Base-by-base conservation (phyloP, 352 stramenopile genomes). In the Pythium utonaiense region DNA sequence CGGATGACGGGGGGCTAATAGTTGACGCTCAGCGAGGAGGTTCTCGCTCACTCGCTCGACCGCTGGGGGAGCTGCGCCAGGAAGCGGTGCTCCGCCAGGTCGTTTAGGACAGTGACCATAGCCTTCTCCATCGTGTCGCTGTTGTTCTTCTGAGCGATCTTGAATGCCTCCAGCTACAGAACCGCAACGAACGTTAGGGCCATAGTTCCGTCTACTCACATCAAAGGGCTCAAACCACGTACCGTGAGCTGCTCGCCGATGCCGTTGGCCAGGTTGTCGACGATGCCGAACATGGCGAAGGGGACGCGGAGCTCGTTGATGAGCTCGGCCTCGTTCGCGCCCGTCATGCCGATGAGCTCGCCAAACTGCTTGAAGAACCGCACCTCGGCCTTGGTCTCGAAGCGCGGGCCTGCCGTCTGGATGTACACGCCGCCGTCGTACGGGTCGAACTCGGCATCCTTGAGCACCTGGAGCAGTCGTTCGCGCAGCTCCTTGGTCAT, bases 341-440 rank as follows among this genome's bases (percentile, higher is more conserved):
- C 87, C 6, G 88, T 96, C 88, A 96, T 96, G 42, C 88, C 88
- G 41, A 96, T 83, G 53, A 96, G 66, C 34, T 96, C 75, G 9
- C 87, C 88, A 44, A 89, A 93, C 64, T 93, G 81, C 25, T 84
- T 72, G 55, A 96, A 93, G 70, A 93, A 95, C 47, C 83, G 83
- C 74, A 96, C 87, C 69, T 96, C 88, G 13, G 88, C 79, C 72
- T 95, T 95, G 53, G 88, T 96, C 71, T 96, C 88, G 62, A 96
- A 96, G 59, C 88, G 85, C 33, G 88, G 88, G 3, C 88, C 88
- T 0, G 77, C 69, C 28, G 82, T 89, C 71, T 96, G 88, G 47
- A 95, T 80, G 72, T 96, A 96, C 14, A 93, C 80, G 52, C 88
- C 88, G 33, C 81, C 85, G 38, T 91, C 77, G 54, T 88, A 70